Evolutionary conservation across 768 basidiomycete genomes (phyloP), one percentile per base, ranked within the genome.

Genomic region (Lentinula edodes): DNA sequence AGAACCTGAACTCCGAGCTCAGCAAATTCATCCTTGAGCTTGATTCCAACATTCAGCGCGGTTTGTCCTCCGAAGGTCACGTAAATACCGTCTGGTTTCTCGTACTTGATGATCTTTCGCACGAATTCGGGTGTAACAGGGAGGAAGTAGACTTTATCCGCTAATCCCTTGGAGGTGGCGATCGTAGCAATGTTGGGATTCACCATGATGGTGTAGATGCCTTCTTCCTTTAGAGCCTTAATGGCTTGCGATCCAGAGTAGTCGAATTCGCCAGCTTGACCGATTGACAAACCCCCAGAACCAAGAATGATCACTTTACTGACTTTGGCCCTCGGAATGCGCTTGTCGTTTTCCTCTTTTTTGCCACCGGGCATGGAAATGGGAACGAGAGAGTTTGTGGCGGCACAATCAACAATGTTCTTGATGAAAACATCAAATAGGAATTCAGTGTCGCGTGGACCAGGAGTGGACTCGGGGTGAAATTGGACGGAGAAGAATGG

Each of bases 181-280:
- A 98, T 99, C 42, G 97, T 99, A 20, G 97, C 97, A 67, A 99
- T 99, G 76, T 99, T 99, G 32, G 97, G 96, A 75, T 98, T 98
- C 68, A 99, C 86, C 73, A 99, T 87, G 74, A 99, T 94, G 62
- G 97, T 99, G 76, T 97, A 98, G 70, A 99, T 98, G 38, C 97
- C 97, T 72, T 98, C 97, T 72, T 93, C 93, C 77, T 98, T 98
- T 66, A 99, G 83, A 9, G 97, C 97, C 76, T 99, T 99, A 83
- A 99, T 96, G 12, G 97, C 96, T 73, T 99, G 97, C 42, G 94
- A 96, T 64, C 97, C 97, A 0, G 97, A 98, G 77, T 99, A 99
- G 76, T 99, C 97, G 76, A 99, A 99, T 75, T 99, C 97, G 66
- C 97, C 97, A 0, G 97, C 97, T 72, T 99, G 97, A 54, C 97